Evolutionary conservation across 2,329 filamentous ascomycete species (phyloP).

Genomic region (Fusarium ramigenum): DNA sequence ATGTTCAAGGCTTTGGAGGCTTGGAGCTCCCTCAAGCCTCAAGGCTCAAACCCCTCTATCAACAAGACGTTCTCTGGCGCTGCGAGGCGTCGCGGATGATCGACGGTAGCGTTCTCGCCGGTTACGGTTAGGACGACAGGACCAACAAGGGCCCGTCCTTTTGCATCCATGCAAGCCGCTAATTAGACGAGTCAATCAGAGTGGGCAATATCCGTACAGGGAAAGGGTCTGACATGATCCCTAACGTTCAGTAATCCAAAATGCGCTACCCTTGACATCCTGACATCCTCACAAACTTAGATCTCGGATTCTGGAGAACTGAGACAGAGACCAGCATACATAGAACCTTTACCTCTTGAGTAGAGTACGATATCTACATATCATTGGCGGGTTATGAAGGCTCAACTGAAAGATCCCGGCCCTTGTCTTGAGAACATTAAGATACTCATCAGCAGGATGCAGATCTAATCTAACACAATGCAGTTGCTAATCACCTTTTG

Average conservation of each 20-base stretch:
- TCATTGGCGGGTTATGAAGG: slow-evolving; percentile 8
- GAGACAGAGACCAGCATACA: slow-evolving; percentile 7
- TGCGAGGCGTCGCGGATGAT: slow-evolving; percentile 42
- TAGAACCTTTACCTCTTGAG: neutral
- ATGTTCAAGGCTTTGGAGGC: slow-evolving; percentile 5
- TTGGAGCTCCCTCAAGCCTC: slow-evolving; percentile 3
- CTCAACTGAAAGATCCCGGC: neutral
- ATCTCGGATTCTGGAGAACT: slow-evolving; percentile 7
- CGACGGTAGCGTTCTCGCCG: slow-evolving; percentile 41
- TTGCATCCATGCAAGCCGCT: neutral
- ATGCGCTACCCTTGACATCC: slow-evolving; percentile 5
- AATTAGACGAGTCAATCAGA: slow-evolving; percentile 18
- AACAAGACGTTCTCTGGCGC: slow-evolving; percentile 5
- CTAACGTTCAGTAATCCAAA: slow-evolving; percentile 29
- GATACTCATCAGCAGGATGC: neutral
- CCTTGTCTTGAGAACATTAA: slow-evolving; percentile 4
- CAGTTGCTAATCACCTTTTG: slow-evolving; percentile 11
- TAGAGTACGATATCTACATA: neutral
- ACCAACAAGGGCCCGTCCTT: slow-evolving; percentile 1
- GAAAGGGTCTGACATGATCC: slow-evolving; percentile 2
- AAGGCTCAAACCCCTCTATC: neutral
- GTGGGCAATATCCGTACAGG: neutral
- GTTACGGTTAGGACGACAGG: slow-evolving; percentile 22
- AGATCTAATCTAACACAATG: slow-evolving; percentile 10
- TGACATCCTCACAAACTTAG: slow-evolving; percentile 5